Conservation (phyloP, 257 asterid genomes). For the Solanum boliviense region DNA sequence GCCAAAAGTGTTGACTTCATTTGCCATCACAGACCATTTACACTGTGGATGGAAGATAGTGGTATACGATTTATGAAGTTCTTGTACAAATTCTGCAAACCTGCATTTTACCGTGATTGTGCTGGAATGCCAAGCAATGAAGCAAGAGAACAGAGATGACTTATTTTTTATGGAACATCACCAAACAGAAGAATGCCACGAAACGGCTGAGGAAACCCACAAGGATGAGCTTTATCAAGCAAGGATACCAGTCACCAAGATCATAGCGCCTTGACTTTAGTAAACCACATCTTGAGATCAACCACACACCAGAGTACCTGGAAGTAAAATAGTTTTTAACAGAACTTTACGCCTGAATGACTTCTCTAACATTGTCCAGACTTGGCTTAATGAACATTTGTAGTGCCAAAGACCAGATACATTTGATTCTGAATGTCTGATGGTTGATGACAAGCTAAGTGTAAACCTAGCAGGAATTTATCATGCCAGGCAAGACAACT, state of each 20-base stretch:
- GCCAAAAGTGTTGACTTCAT: background rate
- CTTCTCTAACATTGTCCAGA: background rate
- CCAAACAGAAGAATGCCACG: constrained; percentile 61
- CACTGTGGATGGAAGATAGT: background rate
- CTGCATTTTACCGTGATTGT: background rate
- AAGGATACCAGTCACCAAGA: constrained; percentile 44
- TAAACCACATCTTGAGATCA: constrained; percentile 80
- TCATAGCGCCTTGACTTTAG: constrained; percentile 38
- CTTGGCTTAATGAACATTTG: background rate
- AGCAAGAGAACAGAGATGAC: background rate
- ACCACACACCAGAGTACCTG: constrained; percentile 97
- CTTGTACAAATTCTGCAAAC: background rate
- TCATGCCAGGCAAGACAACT: background rate
- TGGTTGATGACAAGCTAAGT: background rate
- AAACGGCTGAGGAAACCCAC: constrained; percentile 56
- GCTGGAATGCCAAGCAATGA: background rate
- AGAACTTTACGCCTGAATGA: background rate
- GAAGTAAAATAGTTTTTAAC: background rate
- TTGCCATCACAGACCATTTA: background rate
- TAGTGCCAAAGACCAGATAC: background rate
- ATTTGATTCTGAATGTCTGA: background rate
- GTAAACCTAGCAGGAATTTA: background rate
- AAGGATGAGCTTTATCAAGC: constrained; percentile 48
- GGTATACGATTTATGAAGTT: background rate
- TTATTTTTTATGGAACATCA: constrained; percentile 82